phyloP scores from a whole-genome alignment of 2,329 filamentous ascomycete species.

The Pseudogymnoascus sp. region DNA sequence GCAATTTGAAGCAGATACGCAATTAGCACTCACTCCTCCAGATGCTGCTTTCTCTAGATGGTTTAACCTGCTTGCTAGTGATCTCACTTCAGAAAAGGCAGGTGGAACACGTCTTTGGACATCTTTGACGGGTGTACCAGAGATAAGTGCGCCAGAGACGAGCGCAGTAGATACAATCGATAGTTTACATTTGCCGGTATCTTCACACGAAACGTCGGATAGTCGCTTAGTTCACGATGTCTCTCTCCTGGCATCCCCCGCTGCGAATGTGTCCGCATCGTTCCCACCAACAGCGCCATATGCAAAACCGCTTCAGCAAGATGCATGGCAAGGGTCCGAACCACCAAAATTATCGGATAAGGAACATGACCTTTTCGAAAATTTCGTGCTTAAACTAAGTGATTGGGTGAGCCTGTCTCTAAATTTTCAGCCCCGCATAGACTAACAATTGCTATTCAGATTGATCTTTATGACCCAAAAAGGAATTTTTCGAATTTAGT shows the following conservation, averaged over 20 bases:
- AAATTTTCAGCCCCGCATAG: neutral
- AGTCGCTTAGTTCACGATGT: neutral
- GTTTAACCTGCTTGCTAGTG: slow-evolving; percentile 12
- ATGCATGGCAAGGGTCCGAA: slow-evolving; percentile 17
- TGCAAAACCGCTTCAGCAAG: slow-evolving; percentile 13
- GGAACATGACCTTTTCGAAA: slow-evolving; percentile 19
- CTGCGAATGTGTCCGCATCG: neutral
- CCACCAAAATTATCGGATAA: slow-evolving; percentile 17
- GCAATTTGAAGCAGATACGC: neutral
- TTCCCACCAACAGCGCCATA: neutral
- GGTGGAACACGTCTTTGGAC: neutral
- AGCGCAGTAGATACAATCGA: neutral
- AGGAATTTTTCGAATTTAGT: slow-evolving; percentile 29
- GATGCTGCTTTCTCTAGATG: slow-evolving; percentile 11
- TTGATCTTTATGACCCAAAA: slow-evolving; percentile 29
- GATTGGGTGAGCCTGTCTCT: slow-evolving; percentile 15
- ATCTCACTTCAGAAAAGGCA: slow-evolving; percentile 5
- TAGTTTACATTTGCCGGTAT: neutral
- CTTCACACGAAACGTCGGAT: neutral
- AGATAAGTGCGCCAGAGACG: slow-evolving; percentile 11
- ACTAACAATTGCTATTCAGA: slow-evolving; percentile 12
- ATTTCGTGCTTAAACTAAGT: slow-evolving; percentile 21
- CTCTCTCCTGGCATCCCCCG: neutral
- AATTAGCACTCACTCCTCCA: slow-evolving; percentile 7
- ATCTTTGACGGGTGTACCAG: slow-evolving; percentile 12